Percentiles rank a stretch among this genome's conserved stretches.
Conservation (phyloP, 1,284 basidiomycete genomes). For the Pseudomicrostroma phylloplanum region DNA sequence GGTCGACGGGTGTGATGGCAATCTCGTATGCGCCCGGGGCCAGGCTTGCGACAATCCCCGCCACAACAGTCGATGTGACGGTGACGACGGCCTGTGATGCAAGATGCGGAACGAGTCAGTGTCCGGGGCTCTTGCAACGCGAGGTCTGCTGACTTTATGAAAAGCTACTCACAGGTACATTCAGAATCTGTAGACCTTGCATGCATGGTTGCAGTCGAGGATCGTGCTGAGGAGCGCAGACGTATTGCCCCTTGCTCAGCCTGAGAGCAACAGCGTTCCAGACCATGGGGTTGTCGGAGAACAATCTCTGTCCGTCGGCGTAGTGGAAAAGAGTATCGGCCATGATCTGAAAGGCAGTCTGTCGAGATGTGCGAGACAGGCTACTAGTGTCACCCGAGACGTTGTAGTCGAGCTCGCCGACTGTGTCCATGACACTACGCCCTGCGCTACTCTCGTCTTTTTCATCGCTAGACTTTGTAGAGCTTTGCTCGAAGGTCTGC, state of each 20-base stretch:
- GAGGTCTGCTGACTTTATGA: background rate
- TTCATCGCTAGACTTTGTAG: too few species aligned
- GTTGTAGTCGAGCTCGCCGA: too few species aligned
- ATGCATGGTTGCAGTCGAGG: conserved; percentile 17
- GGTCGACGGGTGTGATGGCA: conserved; percentile 25
- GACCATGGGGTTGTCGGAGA: conserved; percentile 7
- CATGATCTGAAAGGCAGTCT: background rate
- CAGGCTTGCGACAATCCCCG: conserved; percentile 58
- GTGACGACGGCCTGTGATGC: conserved; percentile 61
- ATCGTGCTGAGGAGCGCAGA: conserved; percentile 20
- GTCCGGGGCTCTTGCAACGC: background rate
- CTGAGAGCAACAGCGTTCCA: conserved; percentile 25
- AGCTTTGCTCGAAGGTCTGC: too few species aligned
- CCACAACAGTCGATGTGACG: conserved; percentile 69
- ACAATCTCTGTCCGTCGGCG: background rate
- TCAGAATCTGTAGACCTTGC: conserved; percentile 62
- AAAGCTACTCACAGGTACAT: conserved; percentile 62
- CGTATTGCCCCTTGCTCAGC: conserved; percentile 27
- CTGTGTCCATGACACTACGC: too few species aligned
- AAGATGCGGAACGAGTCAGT: background rate
- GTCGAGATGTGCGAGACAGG: too few species aligned
- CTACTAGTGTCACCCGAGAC: too few species aligned
- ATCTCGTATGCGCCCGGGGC: conserved; percentile 47
- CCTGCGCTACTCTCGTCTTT: too few species aligned
- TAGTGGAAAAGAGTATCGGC: background rate